These are phyloP conservation scores for Rhizopus sp. DNA, from an alignment of 371 early-diverging fungal genomes.

Conservation along the genomic window DNA sequence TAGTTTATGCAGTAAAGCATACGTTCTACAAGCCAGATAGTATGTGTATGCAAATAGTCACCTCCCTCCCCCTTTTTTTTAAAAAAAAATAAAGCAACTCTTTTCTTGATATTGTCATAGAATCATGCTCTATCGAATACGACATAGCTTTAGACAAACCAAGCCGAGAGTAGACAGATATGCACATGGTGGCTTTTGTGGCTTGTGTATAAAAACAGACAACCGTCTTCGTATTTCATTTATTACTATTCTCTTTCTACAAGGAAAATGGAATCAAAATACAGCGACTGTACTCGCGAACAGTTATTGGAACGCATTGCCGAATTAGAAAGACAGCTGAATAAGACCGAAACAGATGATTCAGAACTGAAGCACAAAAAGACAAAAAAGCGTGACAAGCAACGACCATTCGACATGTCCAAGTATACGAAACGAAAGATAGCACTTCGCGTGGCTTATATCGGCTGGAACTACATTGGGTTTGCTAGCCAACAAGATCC, in stretches of 20 bases:
- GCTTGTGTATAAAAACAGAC: background rate
- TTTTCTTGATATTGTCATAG: background rate
- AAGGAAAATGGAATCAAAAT: constrained; percentile 14
- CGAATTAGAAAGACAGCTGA: constrained; percentile 25
- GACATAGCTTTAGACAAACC: no score
- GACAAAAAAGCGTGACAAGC: constrained; percentile 28
- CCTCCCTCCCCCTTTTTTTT: constrained; percentile 17
- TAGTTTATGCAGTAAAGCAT: no score
- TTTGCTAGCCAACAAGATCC: constrained; percentile 72
- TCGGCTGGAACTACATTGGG: constrained; percentile 92
- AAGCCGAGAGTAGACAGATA: background rate
- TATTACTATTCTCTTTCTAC: constrained; percentile 3
- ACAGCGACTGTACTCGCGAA: constrained; percentile 34
- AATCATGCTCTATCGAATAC: background rate
- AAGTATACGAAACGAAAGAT: constrained; percentile 77
- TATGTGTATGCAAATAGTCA: constrained; percentile 2
- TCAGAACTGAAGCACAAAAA: constrained; percentile 22
- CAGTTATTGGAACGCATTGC: constrained; percentile 40
- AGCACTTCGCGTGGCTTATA: constrained; percentile 88
- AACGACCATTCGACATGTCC: constrained; percentile 78
- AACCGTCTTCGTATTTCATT: background rate
- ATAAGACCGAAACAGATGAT: background rate
- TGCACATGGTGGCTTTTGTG: constrained; percentile 17
- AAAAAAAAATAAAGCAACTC: background rate
- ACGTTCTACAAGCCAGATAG: no score